These are phyloP conservation scores for Selaginella tamariscina DNA, from an alignment of 75 land plant genomes.

Conservation along the genomic window DNA sequence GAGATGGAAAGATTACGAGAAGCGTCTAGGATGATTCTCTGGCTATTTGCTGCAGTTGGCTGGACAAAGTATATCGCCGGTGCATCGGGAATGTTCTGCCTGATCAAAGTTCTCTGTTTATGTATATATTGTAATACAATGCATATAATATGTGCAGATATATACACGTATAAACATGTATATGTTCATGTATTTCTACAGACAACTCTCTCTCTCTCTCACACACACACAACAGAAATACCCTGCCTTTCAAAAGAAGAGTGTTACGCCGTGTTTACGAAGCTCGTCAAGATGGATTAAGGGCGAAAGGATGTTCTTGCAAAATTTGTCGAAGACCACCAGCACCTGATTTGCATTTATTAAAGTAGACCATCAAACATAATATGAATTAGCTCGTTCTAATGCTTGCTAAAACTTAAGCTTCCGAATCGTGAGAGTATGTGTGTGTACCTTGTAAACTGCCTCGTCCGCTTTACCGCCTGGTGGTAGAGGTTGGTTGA, in stretches of 20 bases:
- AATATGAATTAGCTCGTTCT: no score
- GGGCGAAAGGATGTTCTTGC: slow-evolving; percentile 76
- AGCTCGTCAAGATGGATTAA: slow-evolving; percentile 80
- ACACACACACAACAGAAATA: no score
- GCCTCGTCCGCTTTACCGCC: slow-evolving; percentile 45
- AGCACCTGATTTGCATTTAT: no score
- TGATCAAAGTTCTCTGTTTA: no score
- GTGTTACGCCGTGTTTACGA: slow-evolving; percentile 85
- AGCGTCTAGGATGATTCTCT: slow-evolving; percentile 53
- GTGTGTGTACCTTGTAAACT: slow-evolving; percentile 89
- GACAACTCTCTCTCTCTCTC: no score
- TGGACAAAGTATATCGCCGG: slow-evolving; percentile 93
- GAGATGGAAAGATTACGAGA: slow-evolving; percentile 50
- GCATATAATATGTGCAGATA: no score
- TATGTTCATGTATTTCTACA: no score
- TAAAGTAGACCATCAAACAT: no score
- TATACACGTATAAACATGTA: no score
- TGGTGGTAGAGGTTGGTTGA: slow-evolving; percentile 52
- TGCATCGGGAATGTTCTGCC: slow-evolving; percentile 72
- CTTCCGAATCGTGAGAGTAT: no score
- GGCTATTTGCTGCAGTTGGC: slow-evolving; percentile 42
- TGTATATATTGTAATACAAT: no score
- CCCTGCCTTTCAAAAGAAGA: slow-evolving; percentile 71
- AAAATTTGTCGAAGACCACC: slow-evolving; percentile 62
- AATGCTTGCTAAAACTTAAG: no score